phyloP scores from a whole-genome alignment of 441 rosid species.

The Arabidopsis lyrata region DNA sequence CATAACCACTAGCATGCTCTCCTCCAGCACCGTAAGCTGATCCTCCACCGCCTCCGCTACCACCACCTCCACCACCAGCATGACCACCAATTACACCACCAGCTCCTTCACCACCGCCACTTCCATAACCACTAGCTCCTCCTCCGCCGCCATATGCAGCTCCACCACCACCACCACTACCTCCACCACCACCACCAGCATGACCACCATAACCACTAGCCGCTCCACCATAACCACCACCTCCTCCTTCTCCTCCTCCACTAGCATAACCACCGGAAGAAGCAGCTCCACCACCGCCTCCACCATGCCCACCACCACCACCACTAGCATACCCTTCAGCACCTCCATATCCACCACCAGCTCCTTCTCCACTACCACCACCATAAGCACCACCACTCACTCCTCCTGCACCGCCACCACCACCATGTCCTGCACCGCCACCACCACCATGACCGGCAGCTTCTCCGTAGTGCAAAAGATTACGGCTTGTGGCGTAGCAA shows the following conservation, averaged over 20 bases:
- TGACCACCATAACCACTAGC: conserved; percentile 53
- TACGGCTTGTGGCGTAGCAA: conserved; percentile 50
- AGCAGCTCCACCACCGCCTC: conserved; percentile 55
- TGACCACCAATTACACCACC: conserved; percentile 46
- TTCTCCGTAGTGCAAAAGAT: conserved; percentile 49
- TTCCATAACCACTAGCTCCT: conserved; percentile 46
- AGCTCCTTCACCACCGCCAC: conserved; percentile 45
- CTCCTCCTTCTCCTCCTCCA: conserved; percentile 48
- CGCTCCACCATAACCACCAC: conserved; percentile 50
- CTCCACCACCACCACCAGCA: conserved; percentile 54
- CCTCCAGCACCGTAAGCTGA: conserved; percentile 56
- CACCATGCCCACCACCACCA: conserved; percentile 54
- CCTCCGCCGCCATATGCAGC: conserved; percentile 38
- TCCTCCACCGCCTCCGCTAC: conserved; percentile 47
- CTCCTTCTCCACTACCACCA: conserved; percentile 58
- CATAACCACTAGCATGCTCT: conserved; percentile 54
- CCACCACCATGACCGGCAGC: conserved; percentile 46
- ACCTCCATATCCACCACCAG: conserved; percentile 57
- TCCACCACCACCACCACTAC: conserved; percentile 51
- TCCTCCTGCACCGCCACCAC: conserved; percentile 49
- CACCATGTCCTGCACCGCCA: conserved; percentile 54
- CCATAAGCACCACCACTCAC: conserved; percentile 53
- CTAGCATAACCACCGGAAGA: conserved; percentile 52
- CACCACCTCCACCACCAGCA: conserved; percentile 52
- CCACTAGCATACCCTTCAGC: conserved; percentile 53